Conservation (phyloP, 768 basidiomycete species). For the Clavulina sp. region DNA sequence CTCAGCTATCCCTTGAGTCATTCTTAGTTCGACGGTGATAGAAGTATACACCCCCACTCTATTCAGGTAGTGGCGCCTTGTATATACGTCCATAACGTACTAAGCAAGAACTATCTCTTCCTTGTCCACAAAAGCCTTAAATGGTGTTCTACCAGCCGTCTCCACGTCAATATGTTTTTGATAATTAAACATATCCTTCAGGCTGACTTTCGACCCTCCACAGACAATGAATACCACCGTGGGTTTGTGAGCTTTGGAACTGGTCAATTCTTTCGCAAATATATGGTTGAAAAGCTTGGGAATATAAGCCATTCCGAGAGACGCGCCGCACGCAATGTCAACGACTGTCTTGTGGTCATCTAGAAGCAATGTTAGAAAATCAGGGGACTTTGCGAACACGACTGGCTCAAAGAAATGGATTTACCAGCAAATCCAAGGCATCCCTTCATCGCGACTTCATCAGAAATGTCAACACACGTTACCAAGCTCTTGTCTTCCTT, state of each 20-base stretch:
- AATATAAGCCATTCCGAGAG: conserved; percentile 49
- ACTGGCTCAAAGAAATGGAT: conserved; percentile 10
- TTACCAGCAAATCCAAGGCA: conserved; percentile 40
- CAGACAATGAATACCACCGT: conserved; percentile 50
- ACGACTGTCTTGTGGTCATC: conserved; percentile 63
- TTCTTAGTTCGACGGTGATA: too few species aligned
- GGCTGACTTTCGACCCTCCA: conserved; percentile 50
- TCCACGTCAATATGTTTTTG: neutral
- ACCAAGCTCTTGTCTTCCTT: conserved; percentile 27
- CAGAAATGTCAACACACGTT: conserved; percentile 42
- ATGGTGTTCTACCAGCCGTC: too few species aligned
- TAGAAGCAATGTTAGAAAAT: conserved; percentile 15
- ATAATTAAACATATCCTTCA: conserved; percentile 36
- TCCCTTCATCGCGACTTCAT: conserved; percentile 51
- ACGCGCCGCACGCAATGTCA: conserved; percentile 57
- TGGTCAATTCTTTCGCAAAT: conserved; percentile 21
- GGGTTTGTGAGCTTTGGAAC: conserved; percentile 15
- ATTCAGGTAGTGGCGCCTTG: too few species aligned
- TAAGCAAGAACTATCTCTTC: too few species aligned
- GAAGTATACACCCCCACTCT: too few species aligned
- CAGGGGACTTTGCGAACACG: neutral
- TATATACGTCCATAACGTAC: too few species aligned
- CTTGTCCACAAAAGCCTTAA: too few species aligned
- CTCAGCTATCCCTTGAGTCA: too few species aligned
- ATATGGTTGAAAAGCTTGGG: conserved; percentile 35